phyloP scores from a whole-genome alignment of 495 filamentous ascomycete genomes.

The Darksidea phi region DNA sequence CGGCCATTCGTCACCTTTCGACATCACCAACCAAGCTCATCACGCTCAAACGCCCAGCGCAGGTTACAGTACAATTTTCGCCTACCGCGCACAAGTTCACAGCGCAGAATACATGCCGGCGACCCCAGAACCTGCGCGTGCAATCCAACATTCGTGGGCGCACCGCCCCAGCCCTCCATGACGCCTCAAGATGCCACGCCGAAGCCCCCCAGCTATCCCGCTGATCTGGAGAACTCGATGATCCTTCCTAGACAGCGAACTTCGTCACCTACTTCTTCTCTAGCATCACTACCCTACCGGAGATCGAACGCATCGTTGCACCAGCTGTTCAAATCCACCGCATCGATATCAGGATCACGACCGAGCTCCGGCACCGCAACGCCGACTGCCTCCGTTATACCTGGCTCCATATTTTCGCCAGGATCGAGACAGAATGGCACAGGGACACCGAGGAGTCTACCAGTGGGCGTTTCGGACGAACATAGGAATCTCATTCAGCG shows the following conservation, averaged over 20 bases:
- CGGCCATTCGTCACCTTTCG: background rate
- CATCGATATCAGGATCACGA: slow-evolving; percentile 37
- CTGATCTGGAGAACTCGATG: slow-evolving; percentile 54
- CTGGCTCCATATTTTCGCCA: slow-evolving; percentile 44
- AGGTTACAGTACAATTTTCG: background rate
- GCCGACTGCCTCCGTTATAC: slow-evolving; percentile 34
- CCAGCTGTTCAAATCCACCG: slow-evolving; percentile 46
- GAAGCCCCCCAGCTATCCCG: slow-evolving; percentile 60
- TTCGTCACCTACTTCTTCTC: slow-evolving; percentile 50
- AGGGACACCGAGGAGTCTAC: slow-evolving; percentile 20
- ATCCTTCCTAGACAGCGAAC: slow-evolving; percentile 53
- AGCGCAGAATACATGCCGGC: slow-evolving; percentile 31
- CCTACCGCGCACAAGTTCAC: background rate
- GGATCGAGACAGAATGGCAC: slow-evolving; percentile 33
- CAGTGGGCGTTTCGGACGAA: slow-evolving; percentile 50
- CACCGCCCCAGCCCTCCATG: slow-evolving; percentile 49
- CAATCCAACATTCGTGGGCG: slow-evolving; percentile 16
- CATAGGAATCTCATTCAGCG: slow-evolving; percentile 72
- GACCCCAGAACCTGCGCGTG: slow-evolving; percentile 21
- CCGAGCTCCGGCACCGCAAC: slow-evolving; percentile 41
- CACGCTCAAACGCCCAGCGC: background rate
- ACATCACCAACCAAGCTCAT: background rate
- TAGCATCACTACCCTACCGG: slow-evolving; percentile 43
- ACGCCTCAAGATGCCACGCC: slow-evolving; percentile 62
- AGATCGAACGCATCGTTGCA: slow-evolving; percentile 46